These are phyloP conservation scores for Eucalyptus brandiana DNA, from an alignment of 345 rosid species.

Conservation along the genomic window DNA sequence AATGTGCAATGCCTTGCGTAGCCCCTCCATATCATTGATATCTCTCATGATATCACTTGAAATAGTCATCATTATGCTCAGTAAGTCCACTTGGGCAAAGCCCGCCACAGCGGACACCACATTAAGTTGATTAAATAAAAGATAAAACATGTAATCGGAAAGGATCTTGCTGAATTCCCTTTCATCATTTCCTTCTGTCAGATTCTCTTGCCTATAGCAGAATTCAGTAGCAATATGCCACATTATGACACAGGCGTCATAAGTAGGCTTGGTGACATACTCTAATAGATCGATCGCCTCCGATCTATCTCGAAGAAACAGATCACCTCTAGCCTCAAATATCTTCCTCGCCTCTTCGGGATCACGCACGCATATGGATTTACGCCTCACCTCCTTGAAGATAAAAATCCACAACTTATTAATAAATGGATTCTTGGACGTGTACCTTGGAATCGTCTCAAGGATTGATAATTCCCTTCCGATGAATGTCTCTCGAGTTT, in stretches of 20 bases:
- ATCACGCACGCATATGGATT: accelerated
- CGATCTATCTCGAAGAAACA: too few relatives aligned
- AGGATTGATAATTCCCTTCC: too few relatives aligned
- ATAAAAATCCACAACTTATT: neutral
- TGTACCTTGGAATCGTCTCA: too few relatives aligned
- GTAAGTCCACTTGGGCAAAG: neutral
- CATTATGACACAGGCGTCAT: accelerated
- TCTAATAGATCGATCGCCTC: neutral
- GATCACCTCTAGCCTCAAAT: neutral
- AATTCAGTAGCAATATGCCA: neutral
- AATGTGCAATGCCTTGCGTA: neutral
- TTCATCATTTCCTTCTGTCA: neutral
- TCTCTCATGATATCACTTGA: neutral
- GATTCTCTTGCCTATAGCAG: neutral
- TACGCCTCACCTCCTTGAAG: neutral
- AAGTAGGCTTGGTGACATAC: neutral
- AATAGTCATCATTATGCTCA: too few relatives aligned
- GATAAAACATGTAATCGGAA: neutral
- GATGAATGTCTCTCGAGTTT: too few relatives aligned
- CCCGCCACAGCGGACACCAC: too few relatives aligned
- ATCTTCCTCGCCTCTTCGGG: neutral
- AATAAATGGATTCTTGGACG: neutral
- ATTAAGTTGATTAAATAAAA: neutral
- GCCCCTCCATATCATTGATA: neutral
- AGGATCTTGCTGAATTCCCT: neutral